phyloP scores from a whole-genome alignment of 768 basidiomycete species.

The Mycena vulgaris region DNA sequence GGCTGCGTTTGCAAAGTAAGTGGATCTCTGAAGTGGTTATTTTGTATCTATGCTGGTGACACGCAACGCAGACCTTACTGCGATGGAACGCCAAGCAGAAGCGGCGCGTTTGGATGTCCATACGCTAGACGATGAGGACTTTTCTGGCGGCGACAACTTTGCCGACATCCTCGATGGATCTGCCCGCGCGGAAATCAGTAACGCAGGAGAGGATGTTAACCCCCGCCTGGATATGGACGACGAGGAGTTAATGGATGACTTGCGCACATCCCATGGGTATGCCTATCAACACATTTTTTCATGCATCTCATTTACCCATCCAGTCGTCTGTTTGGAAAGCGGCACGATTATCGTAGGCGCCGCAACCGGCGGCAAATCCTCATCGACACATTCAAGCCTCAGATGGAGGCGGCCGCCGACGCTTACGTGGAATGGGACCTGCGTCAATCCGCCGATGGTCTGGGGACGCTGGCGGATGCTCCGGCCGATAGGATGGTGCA shows the following conservation, averaged over 20 bases:
- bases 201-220: conserved; percentile 7
- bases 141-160: neutral
- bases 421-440: conserved; percentile 10
- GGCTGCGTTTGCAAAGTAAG: neutral
- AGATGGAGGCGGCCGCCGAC: conserved; percentile 2
- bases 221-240: neutral
- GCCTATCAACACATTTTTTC: neutral
- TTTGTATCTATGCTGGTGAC: neutral
- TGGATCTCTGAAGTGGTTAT: neutral
- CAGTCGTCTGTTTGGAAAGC: neutral
- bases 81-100: neutral
- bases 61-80: neutral
- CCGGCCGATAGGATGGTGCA: neutral
- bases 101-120: neutral
- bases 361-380: neutral
- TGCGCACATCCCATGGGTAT: neutral
- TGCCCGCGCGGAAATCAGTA: conserved; percentile 12
- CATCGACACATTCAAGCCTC: neutral
- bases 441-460: neutral
- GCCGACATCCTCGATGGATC: conserved; percentile 6
- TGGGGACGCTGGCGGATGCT: neutral
- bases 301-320: too few relatives aligned
- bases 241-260: neutral
- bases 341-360: neutral
- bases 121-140: neutral